Conservation (phyloP, 1,284 basidiomycete genomes). For the Wallemia mellicola region DNA sequence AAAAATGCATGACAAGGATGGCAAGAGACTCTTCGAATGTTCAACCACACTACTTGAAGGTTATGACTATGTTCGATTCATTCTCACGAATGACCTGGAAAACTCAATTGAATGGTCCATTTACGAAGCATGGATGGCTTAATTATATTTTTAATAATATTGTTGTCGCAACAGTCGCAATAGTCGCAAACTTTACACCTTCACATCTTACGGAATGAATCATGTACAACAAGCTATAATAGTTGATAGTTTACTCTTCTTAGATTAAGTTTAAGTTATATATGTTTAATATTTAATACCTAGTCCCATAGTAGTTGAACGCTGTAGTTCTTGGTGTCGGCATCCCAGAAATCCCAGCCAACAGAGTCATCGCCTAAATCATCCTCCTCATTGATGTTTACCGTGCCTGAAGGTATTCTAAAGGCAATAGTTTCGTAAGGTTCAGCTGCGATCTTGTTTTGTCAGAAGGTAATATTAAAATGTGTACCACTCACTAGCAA, state of each 20-base stretch:
- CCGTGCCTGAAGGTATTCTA: slow-evolving; percentile 57
- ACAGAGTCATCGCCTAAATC: slow-evolving; percentile 43
- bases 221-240: neutral
- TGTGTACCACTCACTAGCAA: slow-evolving; percentile 43
- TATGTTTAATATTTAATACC: no score
- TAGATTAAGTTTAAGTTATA: no score
- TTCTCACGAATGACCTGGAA: neutral
- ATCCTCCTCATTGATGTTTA: slow-evolving; percentile 39
- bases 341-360: slow-evolving; percentile 88
- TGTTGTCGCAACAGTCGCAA: no score
- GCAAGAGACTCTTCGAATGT: neutral
- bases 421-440: slow-evolving; percentile 98
- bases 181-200: no score
- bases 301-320: slow-evolving; percentile 53
- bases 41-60: neutral
- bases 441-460: slow-evolving; percentile 62
- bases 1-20: neutral
- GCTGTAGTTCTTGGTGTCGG: slow-evolving; percentile 80
- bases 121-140: neutral
- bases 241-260: neutral
- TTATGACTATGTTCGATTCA: neutral
- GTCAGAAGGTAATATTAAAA: neutral
- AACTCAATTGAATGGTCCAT: neutral
- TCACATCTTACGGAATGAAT: neutral
- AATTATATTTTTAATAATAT: no score